Evolutionary conservation across 257 asterid genomes (phyloP).

Genomic region (Fraxinus americana): DNA sequence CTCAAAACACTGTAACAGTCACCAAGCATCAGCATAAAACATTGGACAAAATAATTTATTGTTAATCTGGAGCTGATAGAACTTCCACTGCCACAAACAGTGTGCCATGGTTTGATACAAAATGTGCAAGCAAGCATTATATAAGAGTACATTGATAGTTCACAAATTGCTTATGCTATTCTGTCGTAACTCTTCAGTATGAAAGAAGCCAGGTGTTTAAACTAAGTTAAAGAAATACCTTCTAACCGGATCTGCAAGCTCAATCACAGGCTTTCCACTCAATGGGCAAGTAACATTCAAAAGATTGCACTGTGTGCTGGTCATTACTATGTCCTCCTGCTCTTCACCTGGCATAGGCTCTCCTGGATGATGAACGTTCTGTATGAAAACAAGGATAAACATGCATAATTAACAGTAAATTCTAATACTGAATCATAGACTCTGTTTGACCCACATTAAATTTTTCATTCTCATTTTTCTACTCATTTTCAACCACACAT

Average conservation of each 20-base stretch:
- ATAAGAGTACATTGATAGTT: slow-evolving; percentile 7
- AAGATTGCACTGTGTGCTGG: slow-evolving; percentile 71
- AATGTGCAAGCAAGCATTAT: neutral
- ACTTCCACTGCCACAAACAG: neutral
- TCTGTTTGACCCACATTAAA: no score
- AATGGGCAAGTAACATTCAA: slow-evolving; percentile 73
- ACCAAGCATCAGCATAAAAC: neutral
- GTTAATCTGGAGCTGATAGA: neutral
- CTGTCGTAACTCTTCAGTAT: slow-evolving; percentile 1
- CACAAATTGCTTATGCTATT: neutral
- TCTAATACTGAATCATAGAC: neutral
- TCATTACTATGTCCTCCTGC: slow-evolving; percentile 91
- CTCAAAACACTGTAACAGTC: neutral
- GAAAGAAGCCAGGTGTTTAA: slow-evolving; percentile 12
- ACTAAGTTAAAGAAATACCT: slow-evolving; percentile 44
- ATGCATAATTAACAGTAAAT: slow-evolving; percentile 1
- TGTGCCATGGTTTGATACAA: neutral
- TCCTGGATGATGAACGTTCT: slow-evolving; percentile 96
- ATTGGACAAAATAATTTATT: neutral
- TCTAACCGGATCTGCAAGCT: slow-evolving; percentile 78
- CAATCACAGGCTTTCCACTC: slow-evolving; percentile 80
- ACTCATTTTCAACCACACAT: no score
- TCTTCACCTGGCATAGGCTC: slow-evolving; percentile 98
- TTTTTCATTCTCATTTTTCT: no score
- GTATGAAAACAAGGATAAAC: slow-evolving; percentile 30